Evolutionary conservation across 2,329 filamentous ascomycete genomes (phyloP), one percentile per base, ranked within the genome.

Genomic region (Fusarium duplospermum): DNA sequence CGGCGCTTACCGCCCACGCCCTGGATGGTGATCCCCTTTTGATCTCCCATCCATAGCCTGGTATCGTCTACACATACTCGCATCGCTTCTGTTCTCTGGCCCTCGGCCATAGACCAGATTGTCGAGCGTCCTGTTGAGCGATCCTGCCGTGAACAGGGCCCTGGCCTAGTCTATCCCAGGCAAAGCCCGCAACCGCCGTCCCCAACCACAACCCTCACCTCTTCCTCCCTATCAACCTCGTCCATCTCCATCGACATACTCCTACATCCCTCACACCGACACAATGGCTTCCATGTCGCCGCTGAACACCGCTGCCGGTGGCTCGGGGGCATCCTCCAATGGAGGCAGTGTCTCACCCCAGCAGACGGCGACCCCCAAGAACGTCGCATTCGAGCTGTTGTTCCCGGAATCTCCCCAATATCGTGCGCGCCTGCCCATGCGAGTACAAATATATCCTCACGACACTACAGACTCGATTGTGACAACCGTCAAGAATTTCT

Each of bases 401-500:
- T 90, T 93, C 77, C 87, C 89, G 63, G 89, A 93, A 77, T 89
- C 89, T 35, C 90, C 91, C 70, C 89, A 92, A 80, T 90, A 90
- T 77, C 90, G 91, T 77, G 93, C 93, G 84, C 92, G 93, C 80
- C 87, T 95, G 76, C 93, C 93, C n/a, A 92, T 96, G 90, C 89
- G 93, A 79, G 93, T 96, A 63, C 93, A 97, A 80, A 98, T 99
- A 77, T 98, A 93, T 80, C 94, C 94, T 56, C 95, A 98, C 83
- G 96, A 99, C 86, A 95, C 94, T 62, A 98, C 96, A 24, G 96
- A 98, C 81, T 98, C 95, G 38, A 99, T 99, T 85, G 94, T 98
- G 74, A 96, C 95, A 16, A 98, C 96, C 2, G 96, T 98, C 80
- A 98, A 98, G 89, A 98, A 98, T 87, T 98, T 98, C 86, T 98